phyloP scores from a whole-genome alignment of 495 filamentous ascomycete species.

The Pyrenopolyporus hunteri region DNA sequence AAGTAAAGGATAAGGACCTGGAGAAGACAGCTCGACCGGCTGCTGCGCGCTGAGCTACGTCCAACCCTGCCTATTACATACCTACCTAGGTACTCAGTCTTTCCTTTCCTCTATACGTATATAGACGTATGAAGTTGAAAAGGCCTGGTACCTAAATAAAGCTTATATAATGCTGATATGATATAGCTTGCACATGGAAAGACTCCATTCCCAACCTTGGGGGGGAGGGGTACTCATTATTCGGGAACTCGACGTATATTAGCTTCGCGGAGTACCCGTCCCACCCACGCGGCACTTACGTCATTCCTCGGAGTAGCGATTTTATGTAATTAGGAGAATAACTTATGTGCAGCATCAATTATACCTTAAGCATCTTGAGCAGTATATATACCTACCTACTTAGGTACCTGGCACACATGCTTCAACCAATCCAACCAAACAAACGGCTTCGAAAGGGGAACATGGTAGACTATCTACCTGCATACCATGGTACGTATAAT shows the following conservation, averaged over 20 bases:
- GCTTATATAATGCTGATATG: conserved; percentile 1
- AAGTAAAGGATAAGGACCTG: conserved; percentile 9
- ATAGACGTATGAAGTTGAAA: neutral
- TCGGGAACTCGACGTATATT: neutral
- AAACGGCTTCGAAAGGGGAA: neutral
- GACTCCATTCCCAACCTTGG: neutral
- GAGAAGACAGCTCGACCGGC: neutral
- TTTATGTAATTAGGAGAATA: conserved; percentile 20
- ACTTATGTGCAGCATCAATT: conserved; percentile 9
- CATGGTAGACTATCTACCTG: neutral
- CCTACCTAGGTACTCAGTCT: neutral
- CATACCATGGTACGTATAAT: neutral
- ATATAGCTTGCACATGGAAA: conserved; percentile 3
- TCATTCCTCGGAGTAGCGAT: conserved; percentile 18
- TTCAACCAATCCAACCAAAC: conserved; percentile 2
- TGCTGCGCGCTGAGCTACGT: neutral
- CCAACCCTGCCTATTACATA: neutral
- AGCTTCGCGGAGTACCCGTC: neutral
- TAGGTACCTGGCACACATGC: conserved; percentile 3
- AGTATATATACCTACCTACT: no score
- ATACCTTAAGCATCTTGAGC: no score
- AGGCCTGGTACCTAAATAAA: neutral
- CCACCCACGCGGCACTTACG: conserved; percentile 24
- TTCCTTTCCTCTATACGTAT: conserved; percentile 7
- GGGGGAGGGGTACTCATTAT: no score